These are phyloP conservation scores for Leptomonas pyrrhocoris DNA, from an alignment of 208 protist species.

Conservation along the genomic window DNA sequence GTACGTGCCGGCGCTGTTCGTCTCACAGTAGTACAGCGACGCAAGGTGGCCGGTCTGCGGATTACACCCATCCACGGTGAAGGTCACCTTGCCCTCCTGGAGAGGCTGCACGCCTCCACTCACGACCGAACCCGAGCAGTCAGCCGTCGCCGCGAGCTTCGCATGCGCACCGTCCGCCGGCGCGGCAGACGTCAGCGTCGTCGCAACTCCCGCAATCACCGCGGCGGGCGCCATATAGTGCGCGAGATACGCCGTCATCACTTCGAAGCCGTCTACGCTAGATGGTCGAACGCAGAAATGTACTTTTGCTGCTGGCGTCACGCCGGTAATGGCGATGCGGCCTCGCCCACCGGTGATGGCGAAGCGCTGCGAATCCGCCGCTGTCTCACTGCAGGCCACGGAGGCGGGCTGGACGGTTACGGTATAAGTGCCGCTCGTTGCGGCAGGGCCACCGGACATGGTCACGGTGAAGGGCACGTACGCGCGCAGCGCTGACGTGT, in stretches of 20 bases:
- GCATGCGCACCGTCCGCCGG: constrained; percentile 26
- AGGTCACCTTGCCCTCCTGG: constrained; percentile 28
- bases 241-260: constrained; percentile 32
- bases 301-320: constrained; percentile 20
- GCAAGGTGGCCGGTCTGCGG: constrained; percentile 22
- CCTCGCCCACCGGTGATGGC: constrained; percentile 10
- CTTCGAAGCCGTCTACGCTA: constrained; percentile 31
- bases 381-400: constrained; percentile 25
- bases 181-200: constrained; percentile 39
- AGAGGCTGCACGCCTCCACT: constrained; percentile 27
- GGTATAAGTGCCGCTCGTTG: constrained; percentile 4
- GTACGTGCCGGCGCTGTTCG: constrained; percentile 34
- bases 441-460: constrained; percentile 35
- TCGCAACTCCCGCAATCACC: constrained; percentile 46
- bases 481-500: constrained; percentile 31
- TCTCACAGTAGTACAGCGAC: constrained; percentile 71
- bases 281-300: constrained; percentile 36
- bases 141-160: constrained; percentile 36
- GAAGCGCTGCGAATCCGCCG: constrained; percentile 38
- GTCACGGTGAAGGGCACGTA: constrained; percentile 40
- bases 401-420: constrained; percentile 22
- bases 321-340: constrained; percentile 30
- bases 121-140: constrained; percentile 42
- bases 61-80: constrained; percentile 44
- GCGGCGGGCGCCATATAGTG: constrained; percentile 63